Conservation (phyloP, 768 basidiomycete species). For the Lentinula aciculospora region DNA sequence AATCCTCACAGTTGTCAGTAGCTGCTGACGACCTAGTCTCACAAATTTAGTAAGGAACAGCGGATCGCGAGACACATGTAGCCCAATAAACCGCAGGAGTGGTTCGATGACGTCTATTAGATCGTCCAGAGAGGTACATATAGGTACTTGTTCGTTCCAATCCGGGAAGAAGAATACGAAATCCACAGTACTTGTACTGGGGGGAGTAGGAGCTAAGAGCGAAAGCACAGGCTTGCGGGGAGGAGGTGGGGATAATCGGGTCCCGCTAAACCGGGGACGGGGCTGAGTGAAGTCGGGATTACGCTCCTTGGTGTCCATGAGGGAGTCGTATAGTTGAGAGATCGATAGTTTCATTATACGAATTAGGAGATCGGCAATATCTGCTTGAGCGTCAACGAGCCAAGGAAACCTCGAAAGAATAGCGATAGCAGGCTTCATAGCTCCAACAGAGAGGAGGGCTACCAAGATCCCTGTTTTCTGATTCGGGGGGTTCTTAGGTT, state of each 20-base stretch:
- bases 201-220: conserved; percentile 74
- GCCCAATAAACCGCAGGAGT: conserved; percentile 71
- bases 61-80: conserved; percentile 77
- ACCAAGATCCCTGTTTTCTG: conserved; percentile 78
- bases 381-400: conserved; percentile 74
- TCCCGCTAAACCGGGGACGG: conserved; percentile 56
- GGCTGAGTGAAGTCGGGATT: conserved; percentile 59
- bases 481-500: conserved; percentile 43
- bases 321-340: conserved; percentile 55
- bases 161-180: conserved; percentile 90
- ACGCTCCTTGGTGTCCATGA: conserved; percentile 50
- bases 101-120: conserved; percentile 73
- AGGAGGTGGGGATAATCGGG: conserved; percentile 46
- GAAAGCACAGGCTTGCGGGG: conserved; percentile 66
- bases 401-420: conserved; percentile 82
- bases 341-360: conserved; percentile 70
- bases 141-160: conserved; percentile 70
- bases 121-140: conserved; percentile 47
- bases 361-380: conserved; percentile 83
- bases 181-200: conserved; percentile 64
- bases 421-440: conserved; percentile 68
- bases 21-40: conserved; percentile 65
- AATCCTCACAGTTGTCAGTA: conserved; percentile 45
- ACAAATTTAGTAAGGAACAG: conserved; percentile 75
- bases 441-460: conserved; percentile 84